phyloP scores from a whole-genome alignment of 2,329 filamentous ascomycete genomes.

The Pestalotiopsis sp. region DNA sequence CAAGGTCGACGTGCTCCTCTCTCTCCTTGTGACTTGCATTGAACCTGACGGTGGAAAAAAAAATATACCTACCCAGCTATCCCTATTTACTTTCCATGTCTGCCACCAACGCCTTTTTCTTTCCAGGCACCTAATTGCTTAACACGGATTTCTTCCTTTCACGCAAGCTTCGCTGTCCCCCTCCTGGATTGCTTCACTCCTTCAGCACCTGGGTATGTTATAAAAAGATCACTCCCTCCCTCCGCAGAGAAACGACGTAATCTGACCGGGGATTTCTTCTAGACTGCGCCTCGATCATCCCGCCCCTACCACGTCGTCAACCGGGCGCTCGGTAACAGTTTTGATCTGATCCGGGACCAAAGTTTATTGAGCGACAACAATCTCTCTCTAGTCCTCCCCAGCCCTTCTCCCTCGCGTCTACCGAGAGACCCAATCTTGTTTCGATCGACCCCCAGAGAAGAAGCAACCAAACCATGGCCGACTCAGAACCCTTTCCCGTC shows the following conservation, averaged over 20 bases:
- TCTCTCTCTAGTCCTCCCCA: not conserved
- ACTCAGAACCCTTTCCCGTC: conserved; percentile 58
- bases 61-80: not conserved
- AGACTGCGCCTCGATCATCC: not conserved
- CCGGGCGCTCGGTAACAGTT: not conserved
- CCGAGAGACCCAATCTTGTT: not conserved
- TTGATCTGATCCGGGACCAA: not conserved
- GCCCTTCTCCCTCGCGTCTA: not conserved
- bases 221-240: not conserved
- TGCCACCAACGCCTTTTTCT: conserved; percentile 3
- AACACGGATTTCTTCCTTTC: not conserved
- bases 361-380: not conserved
- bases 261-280: not conserved
- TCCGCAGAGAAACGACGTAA: not conserved
- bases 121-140: conserved; percentile 8
- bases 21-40: conserved; percentile 7
- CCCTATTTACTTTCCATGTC: not conserved
- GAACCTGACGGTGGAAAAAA: not conserved
- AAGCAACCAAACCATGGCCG: conserved; percentile 42
- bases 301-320: not conserved
- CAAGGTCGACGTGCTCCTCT: not conserved
- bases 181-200: conserved; percentile 31
- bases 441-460: not conserved
- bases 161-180: conserved; percentile 12
- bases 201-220: conserved; percentile 27